Conservation (phyloP, 2,329 filamentous ascomycete genomes). For the Onygenales sp. region DNA sequence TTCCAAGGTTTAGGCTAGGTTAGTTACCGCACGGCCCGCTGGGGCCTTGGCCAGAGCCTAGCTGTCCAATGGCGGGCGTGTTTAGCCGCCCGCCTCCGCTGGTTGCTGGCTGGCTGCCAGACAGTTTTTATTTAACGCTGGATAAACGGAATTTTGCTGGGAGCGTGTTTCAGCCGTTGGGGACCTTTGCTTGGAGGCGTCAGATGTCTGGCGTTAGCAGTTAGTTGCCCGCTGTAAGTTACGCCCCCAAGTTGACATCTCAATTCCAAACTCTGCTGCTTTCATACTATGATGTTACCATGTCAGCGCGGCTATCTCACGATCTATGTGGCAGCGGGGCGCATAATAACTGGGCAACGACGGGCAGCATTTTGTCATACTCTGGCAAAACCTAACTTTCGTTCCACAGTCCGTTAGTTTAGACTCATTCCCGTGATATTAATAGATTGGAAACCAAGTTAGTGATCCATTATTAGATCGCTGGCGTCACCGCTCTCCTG, state of each 20-base stretch:
- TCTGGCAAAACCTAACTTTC: no score
- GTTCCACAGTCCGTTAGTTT: no score
- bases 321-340: background rate
- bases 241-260: no score
- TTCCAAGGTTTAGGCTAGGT: background rate
- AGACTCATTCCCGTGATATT: no score
- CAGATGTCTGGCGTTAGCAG: no score
- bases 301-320: conserved; percentile 3
- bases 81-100: background rate
- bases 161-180: no score
- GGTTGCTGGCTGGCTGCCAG: background rate
- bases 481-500: no score
- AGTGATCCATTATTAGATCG: no score
- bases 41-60: background rate
- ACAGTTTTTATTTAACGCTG: background rate
- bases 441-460: no score
- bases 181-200: background rate
- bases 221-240: no score
- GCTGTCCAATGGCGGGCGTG: background rate
- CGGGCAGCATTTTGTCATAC: no score
- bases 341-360: no score
- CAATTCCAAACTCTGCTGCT: background rate
- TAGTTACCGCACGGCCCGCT: conserved; percentile 3
- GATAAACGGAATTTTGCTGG: background rate
- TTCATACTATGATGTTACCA: background rate